Percentiles rank a stretch among this genome's conserved stretches.
Conservation (phyloP, 495 filamentous ascomycete genomes). For the Penicillium turbatum region DNA sequence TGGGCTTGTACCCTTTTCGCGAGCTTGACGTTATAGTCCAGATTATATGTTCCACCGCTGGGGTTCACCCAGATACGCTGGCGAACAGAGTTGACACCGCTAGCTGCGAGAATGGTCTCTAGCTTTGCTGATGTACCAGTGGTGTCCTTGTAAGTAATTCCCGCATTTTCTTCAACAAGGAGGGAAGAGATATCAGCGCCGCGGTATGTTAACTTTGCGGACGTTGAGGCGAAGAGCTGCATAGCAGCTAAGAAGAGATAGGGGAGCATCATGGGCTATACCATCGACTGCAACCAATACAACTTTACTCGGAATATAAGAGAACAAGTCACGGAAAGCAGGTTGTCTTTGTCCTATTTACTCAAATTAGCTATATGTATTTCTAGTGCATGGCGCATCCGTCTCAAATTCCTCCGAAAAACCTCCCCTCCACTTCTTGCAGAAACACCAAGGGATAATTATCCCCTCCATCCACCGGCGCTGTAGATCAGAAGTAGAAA, state of each 20-base stretch:
- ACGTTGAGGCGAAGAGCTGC: slow-evolving; percentile 20
- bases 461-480: neutral
- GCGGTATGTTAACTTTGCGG: slow-evolving; percentile 54
- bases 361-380: neutral
- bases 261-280: slow-evolving; percentile 16
- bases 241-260: slow-evolving; percentile 21
- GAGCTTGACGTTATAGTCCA: slow-evolving; percentile 65
- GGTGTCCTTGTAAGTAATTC: slow-evolving; percentile 55
- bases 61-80: slow-evolving; percentile 74
- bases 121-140: slow-evolving; percentile 50
- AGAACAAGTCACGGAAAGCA: neutral
- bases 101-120: slow-evolving; percentile 58
- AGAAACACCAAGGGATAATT: neutral
- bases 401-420: neutral
- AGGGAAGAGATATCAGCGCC: slow-evolving; percentile 74
- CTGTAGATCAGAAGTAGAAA: neutral
- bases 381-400: neutral
- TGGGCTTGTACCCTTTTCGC: slow-evolving; percentile 60
- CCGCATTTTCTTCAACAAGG: slow-evolving; percentile 57
- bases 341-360: neutral
- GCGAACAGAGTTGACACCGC: slow-evolving; percentile 66
- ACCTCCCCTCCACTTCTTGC: neutral
- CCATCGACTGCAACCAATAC: too few relatives aligned
- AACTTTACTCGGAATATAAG: too few relatives aligned
- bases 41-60: slow-evolving; percentile 57